Evolutionary conservation across 495 filamentous ascomycete genomes (phyloP).

Genomic region (Cairneyella variabilis): DNA sequence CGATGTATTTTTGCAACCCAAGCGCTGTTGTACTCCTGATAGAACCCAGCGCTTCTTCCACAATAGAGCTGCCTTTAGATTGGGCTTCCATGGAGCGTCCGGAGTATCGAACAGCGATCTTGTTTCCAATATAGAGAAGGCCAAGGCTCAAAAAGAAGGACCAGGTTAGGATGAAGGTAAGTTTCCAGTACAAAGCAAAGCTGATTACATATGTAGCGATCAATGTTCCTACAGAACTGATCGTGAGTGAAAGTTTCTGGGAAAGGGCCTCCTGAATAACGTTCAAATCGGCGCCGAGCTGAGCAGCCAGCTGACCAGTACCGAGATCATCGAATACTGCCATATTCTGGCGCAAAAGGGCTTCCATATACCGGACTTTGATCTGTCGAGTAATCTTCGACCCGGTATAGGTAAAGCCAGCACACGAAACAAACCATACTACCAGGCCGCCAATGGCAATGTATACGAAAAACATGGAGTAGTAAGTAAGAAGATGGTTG

Average conservation of each 20-base stretch:
- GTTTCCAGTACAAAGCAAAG: constrained; percentile 51
- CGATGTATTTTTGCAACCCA: constrained; percentile 35
- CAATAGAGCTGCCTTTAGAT: constrained; percentile 40
- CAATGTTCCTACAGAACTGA: constrained; percentile 55
- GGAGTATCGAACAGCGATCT: constrained; percentile 51
- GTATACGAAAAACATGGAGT: constrained; percentile 39
- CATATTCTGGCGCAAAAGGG: constrained; percentile 35
- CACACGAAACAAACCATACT: constrained; percentile 52
- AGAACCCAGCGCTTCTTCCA: constrained; percentile 42
- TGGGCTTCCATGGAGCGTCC: constrained; percentile 46
- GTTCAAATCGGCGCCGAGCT: constrained; percentile 55
- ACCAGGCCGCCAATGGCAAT: constrained; percentile 58
- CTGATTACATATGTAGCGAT: constrained; percentile 59
- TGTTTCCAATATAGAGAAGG: constrained; percentile 59
- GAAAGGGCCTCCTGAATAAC: constrained; percentile 58
- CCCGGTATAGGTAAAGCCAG: constrained; percentile 41
- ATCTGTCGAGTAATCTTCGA: constrained; percentile 31
- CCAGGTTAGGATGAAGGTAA: constrained; percentile 30
- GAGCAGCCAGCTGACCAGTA: constrained; percentile 49
- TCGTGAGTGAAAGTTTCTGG: constrained; percentile 59
- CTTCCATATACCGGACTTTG: constrained; percentile 31
- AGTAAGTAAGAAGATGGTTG: too few relatives aligned
- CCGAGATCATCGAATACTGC: constrained; percentile 36
- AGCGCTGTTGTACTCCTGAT: constrained; percentile 49
- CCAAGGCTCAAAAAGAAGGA: constrained; percentile 48